Evolutionary conservation across 2,329 filamentous ascomycete species (phyloP).

Genomic region (Hypoxylon sp.): DNA sequence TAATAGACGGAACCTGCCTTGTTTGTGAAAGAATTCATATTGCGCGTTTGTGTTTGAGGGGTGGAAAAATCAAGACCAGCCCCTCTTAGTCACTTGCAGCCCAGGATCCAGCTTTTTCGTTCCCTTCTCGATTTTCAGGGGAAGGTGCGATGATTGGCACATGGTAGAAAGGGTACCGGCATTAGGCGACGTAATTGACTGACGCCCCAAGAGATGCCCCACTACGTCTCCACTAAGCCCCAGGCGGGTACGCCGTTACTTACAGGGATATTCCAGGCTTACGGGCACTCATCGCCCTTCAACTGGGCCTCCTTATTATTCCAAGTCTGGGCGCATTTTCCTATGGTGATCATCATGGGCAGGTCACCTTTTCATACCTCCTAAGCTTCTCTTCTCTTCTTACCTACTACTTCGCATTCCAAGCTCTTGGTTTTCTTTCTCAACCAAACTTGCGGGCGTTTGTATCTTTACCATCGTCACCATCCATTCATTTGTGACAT

Average conservation of each 20-base stretch:
- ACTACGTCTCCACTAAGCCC: slow-evolving; percentile 8
- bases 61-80: too few species aligned
- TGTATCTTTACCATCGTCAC: slow-evolving; percentile 21
- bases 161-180: slow-evolving; percentile 22
- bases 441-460: slow-evolving; percentile 9
- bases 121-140: slow-evolving; percentile 27
- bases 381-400: slow-evolving; percentile 20
- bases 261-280: slow-evolving; percentile 15
- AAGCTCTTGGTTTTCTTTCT: slow-evolving; percentile 12
- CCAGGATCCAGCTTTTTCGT: slow-evolving; percentile 1
- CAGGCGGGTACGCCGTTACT: slow-evolving; percentile 24
- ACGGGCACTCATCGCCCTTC: neutral
- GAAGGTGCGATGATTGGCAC: slow-evolving; percentile 27
- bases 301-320: slow-evolving; percentile 22
- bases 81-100: too few species aligned
- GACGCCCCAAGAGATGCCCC: slow-evolving; percentile 2
- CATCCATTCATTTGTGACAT: slow-evolving; percentile 31
- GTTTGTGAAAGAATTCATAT: too few species aligned
- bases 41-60: too few species aligned
- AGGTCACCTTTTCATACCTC: slow-evolving; percentile 28
- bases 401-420: slow-evolving; percentile 13
- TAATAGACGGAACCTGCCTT: too few species aligned
- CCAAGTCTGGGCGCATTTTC: too few species aligned
- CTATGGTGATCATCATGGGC: slow-evolving; percentile 7
- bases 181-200: slow-evolving; percentile 34